Base-by-base conservation (phyloP, 169 alveolate species). In the Plasmodium inui region DNA sequence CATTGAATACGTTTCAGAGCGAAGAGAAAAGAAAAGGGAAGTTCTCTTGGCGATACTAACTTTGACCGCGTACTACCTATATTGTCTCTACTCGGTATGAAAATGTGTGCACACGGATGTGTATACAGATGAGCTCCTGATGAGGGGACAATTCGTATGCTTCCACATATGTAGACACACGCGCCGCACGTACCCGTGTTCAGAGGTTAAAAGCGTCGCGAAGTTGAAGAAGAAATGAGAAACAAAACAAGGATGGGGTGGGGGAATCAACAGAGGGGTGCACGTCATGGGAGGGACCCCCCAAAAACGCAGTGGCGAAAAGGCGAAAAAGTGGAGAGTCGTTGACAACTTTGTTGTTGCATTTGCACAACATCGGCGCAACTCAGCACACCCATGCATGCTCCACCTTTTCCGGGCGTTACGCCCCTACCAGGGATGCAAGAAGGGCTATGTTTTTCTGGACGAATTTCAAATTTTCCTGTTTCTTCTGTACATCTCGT, bases 1-100 rank as follows among this genome's bases (percentile, higher is more conserved):
- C 26, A 79, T 88, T 88, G 94, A 88, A 88, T 88, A 88, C 50
- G 41, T 88, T 39, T 88, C 70, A 55, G 94, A 88, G 41, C 79
- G 82, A 88, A 88, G 53, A 61, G 81, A 88, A 79, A 88, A 78
- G 44, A 55, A 76, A 88, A 76, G 71, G 34, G 26, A 32, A 22
- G 30, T 88, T 55, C 28, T 88, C 14, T 72, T 53, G 70, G 88
- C 81, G 3, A 19, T 88, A 78, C 17, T 74, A 55, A 26, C 50
- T 26, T 78, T 88, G 41, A 76, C 94, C 46, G 7, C 81, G 81
- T 88, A 78, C 81, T 55, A 78, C 72, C 44, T 88, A 57, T 72
- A 88, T 61, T 78, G 82, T 79, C 67, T 88, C 14, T 88, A 88
- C 32, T 30, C 30, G 94, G 94, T 88, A 88, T 17, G 94, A 8